Conservation (phyloP, 2,329 filamentous ascomycete species). For the Chaetomium sp. region DNA sequence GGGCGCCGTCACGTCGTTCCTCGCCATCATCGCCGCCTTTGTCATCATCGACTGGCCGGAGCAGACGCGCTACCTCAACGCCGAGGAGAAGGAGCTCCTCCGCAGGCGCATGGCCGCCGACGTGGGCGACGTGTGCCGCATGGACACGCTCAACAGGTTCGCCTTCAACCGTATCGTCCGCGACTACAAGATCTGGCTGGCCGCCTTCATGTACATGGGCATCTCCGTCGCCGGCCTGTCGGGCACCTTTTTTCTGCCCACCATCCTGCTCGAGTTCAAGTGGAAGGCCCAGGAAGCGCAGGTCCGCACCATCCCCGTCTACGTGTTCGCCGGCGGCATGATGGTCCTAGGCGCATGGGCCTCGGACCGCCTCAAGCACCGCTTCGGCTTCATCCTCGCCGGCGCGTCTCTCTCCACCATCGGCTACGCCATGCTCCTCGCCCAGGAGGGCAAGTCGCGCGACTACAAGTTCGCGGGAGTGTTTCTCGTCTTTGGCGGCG, state of each 20-base stretch:
- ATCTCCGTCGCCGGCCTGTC: constrained; percentile 37
- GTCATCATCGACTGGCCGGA: constrained; percentile 50
- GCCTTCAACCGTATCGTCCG: constrained; percentile 44
- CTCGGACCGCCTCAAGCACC: constrained; percentile 42
- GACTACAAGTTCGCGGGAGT: constrained; percentile 42
- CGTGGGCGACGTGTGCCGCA: constrained; percentile 33
- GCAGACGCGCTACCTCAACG: constrained; percentile 43
- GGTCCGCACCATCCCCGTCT: constrained; percentile 44
- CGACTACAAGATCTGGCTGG: constrained; percentile 52
- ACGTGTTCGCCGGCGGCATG: constrained; percentile 39
- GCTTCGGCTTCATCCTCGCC: constrained; percentile 41
- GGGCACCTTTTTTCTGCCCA: constrained; percentile 46
- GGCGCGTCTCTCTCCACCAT: constrained; percentile 37
- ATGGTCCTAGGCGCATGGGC: constrained; percentile 40
- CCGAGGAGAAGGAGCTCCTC: constrained; percentile 46
- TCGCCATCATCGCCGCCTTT: constrained; percentile 47
- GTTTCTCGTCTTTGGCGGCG: constrained; percentile 43
- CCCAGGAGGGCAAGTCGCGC: constrained; percentile 34
- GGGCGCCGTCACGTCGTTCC: constrained; percentile 47
- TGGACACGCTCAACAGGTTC: constrained; percentile 40
- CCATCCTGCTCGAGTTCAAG: constrained; percentile 46
- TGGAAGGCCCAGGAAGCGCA: constrained; percentile 43
- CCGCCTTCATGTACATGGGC: constrained; percentile 37
- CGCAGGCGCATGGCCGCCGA: constrained; percentile 39
- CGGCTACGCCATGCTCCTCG: constrained; percentile 43